Evolutionary conservation across 2,329 filamentous ascomycete genomes (phyloP), one percentile per base, ranked within the genome.

Genomic region (Pleoardoris graminearum): DNA sequence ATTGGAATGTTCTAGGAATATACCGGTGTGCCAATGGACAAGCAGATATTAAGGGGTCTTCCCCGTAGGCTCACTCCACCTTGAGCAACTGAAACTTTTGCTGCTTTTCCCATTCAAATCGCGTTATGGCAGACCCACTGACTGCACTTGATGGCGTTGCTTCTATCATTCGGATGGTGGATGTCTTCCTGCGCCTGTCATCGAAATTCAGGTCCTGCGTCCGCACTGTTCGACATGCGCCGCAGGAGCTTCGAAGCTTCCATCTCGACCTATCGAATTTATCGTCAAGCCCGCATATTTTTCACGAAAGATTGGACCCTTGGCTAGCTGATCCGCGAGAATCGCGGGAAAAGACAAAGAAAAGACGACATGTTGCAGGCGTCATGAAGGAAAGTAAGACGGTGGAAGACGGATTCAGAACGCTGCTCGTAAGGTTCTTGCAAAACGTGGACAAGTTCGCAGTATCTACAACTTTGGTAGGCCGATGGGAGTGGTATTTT

Each of bases 401-500:
- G 23, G 50, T 53, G 7, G 21, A 48, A 17, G 11, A 37, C 2
- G 50, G 50, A 4, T 53, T 48, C 22, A 7, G 21, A 1, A 11
- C 47, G 16, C 44, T 53, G 19, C 22, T 53, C 29, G 25, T 10
- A 4, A 53, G 30, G 33, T 53, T 53, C 23, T 38, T 53, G 16
- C 16, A 16, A 21, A 23, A 1, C 6, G 21, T 43, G 14, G n/a
- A 11, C 19, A 43, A 14, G 1, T 37, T 10, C 44, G 29, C 7
- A 44, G 17, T 6, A 16, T 48, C 23, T 19, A 25, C 16, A 23
- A 19, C n/a, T 16, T 14, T 42, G n/a, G 2, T 47, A 0, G 50
- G 48, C 35, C 36, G 50, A n/a, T 16, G 43, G 7, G 29, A 37
- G 22, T 53, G 50, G 50, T 53, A 53, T 19, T 38, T 53, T 16